These are phyloP conservation scores for Paxillus involutus DNA, from an alignment of 768 basidiomycete genomes.

Conservation along the genomic window DNA sequence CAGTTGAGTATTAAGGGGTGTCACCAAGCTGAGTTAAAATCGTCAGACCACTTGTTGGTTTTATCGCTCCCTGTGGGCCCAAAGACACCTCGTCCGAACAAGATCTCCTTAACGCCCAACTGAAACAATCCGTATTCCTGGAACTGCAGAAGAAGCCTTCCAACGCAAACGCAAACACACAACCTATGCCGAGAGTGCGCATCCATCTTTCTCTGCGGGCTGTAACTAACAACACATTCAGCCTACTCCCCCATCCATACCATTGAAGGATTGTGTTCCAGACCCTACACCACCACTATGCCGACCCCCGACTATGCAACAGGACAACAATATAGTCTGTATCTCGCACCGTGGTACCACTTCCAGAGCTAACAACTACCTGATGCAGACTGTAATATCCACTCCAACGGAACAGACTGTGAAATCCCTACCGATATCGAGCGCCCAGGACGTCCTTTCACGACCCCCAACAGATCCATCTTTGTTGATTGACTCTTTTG, in stretches of 20 bases:
- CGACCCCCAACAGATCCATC: neutral
- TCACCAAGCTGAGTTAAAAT: neutral
- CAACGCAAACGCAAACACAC: neutral
- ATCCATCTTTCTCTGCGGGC: neutral
- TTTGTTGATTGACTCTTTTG: neutral
- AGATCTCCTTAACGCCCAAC: neutral
- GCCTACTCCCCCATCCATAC: neutral
- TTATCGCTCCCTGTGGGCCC: conserved; percentile 5
- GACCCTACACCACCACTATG: neutral
- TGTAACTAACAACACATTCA: conserved; percentile 4
- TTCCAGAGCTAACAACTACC: neutral
- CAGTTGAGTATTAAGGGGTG: neutral
- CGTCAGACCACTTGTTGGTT: conserved; percentile 2
- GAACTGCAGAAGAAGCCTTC: neutral
- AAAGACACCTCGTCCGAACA: neutral
- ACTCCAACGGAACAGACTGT: neutral
- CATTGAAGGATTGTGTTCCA: neutral
- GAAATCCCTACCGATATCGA: neutral
- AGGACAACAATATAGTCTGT: conserved; percentile 10
- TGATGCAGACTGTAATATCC: conserved; percentile 2
- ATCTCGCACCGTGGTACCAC: neutral
- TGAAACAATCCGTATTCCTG: conserved; percentile 1
- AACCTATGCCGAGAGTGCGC: conserved; percentile 4
- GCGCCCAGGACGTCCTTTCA: neutral
- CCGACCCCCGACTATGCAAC: neutral